Conservation (phyloP, 1,284 basidiomycete species). For the Sporisorium exsertum region DNA sequence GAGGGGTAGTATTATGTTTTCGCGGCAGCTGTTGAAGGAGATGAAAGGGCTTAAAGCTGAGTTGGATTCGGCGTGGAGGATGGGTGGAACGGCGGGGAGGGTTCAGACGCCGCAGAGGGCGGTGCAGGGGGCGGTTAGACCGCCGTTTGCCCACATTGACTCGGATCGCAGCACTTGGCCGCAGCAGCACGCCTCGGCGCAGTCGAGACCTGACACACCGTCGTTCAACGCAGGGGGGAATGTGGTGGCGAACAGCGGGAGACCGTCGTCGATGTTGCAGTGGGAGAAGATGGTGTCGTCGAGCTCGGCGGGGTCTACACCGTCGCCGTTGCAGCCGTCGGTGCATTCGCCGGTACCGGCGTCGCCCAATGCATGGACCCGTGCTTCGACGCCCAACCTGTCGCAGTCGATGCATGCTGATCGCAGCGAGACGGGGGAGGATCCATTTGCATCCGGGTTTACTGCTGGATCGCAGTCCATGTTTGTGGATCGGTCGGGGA, state of each 20-base stretch:
- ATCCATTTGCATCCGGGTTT: conserved; percentile 9
- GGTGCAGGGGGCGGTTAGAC: not conserved
- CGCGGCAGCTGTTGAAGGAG: conserved; percentile 40
- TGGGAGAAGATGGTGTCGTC: conserved; percentile 5
- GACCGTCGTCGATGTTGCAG: not conserved
- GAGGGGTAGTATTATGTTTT: conserved; percentile 49
- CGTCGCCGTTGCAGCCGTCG: not conserved
- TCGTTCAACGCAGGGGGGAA: not conserved
- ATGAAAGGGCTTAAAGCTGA: conserved; percentile 42
- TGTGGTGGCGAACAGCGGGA: not conserved
- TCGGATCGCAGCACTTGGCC: conserved; percentile 10
- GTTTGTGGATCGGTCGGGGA: conserved; percentile 18
- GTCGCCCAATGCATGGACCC: conserved; percentile 13
- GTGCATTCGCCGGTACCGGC: conserved; percentile 5
- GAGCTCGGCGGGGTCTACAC: conserved; percentile 5
- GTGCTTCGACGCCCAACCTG: conserved; percentile 13
- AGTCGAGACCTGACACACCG: conserved; percentile 10
- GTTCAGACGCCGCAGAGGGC: conserved; percentile 12
- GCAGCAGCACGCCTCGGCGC: conserved; percentile 1
- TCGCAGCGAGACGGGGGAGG: not conserved
- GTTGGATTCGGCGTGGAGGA: conserved; percentile 11
- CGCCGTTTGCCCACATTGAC: conserved; percentile 16
- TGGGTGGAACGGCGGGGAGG: conserved; percentile 1
- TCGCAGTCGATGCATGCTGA: conserved; percentile 17
- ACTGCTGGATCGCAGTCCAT: conserved; percentile 21